These are phyloP conservation scores for Stellera chamaejasme DNA, from an alignment of 345 rosid species.

Conservation along the genomic window DNA sequence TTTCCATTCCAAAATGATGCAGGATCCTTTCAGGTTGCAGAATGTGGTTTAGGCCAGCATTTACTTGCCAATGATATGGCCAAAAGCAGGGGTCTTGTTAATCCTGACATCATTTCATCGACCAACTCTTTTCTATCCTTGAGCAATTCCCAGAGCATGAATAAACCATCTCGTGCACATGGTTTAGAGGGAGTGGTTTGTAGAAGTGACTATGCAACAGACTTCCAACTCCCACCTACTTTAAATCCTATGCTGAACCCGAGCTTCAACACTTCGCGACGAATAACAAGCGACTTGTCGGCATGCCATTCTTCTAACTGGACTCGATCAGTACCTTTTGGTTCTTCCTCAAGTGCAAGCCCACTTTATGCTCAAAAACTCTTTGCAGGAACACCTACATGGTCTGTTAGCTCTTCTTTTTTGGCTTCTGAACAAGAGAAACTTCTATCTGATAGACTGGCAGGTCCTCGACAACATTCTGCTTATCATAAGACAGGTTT, in stretches of 20 bases:
- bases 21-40: conserved; percentile 26
- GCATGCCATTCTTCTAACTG: conserved; percentile 20
- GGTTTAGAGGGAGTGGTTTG: conserved; percentile 14
- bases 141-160: conserved; percentile 18
- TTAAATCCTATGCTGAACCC: conserved; percentile 3
- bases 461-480: conserved; percentile 13
- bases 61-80: conserved; percentile 24
- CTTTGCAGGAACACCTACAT: conserved; percentile 16
- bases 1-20: conserved; percentile 24
- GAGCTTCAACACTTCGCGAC: conserved; percentile 15
- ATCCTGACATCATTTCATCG: conserved; percentile 37
- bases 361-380: conserved; percentile 28
- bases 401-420: conserved; percentile 17
- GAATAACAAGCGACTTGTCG: conserved; percentile 10
- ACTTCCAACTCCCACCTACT: conserved; percentile 3
- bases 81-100: conserved; percentile 30
- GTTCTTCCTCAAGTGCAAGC: conserved; percentile 27
- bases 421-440: conserved; percentile 32
- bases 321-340: conserved; percentile 29
- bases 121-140: conserved; percentile 21
- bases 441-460: conserved; percentile 10
- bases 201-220: conserved; percentile 6
- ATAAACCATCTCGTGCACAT: conserved; percentile 20
- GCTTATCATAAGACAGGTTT: conserved; percentile 28
- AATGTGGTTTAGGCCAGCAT: conserved; percentile 24